Conservation (phyloP, 139 green algal genomes). For the Chlorella sp. region DNA sequence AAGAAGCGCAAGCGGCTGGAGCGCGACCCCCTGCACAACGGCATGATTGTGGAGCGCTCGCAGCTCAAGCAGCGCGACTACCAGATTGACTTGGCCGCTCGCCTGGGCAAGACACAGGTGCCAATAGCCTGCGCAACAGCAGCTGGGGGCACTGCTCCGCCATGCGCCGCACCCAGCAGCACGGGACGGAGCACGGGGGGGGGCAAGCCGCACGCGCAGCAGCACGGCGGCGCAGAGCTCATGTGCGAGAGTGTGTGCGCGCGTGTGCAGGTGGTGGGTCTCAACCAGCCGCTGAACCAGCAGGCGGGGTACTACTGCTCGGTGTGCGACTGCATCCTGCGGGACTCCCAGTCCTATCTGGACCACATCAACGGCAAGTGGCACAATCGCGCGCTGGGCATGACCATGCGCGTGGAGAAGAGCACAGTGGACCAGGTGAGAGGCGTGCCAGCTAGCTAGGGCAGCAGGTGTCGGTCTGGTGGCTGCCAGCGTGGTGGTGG, state of each 20-base stretch:
- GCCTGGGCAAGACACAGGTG: conserved; percentile 77
- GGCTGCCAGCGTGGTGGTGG: neutral
- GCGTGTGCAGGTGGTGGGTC: conserved; percentile 43
- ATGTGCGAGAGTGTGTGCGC: no score
- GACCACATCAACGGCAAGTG: conserved; percentile 99
- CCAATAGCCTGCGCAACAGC: no score
- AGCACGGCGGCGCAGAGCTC: no score
- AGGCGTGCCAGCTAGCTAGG: no score
- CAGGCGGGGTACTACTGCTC: conserved; percentile 93
- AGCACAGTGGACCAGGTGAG: conserved; percentile 78
- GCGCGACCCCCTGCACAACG: conserved; percentile 82
- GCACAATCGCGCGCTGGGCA: conserved; percentile 91
- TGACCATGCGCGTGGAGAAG: conserved; percentile 91
- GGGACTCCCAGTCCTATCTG: conserved; percentile 88
- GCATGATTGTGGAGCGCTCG: conserved; percentile 75
- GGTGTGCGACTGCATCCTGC: conserved; percentile 93
- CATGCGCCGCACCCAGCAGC: no score
- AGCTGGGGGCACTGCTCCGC: no score
- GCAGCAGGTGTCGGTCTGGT: conserved; percentile 57
- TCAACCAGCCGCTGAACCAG: conserved; percentile 72
- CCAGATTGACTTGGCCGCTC: conserved; percentile 65
- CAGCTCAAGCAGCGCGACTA: conserved; percentile 68
- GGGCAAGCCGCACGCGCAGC: no score
- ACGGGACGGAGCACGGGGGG: no score
- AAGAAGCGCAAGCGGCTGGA: conserved; percentile 71